Base-by-base conservation (phyloP, 2,329 filamentous ascomycete genomes). In the Diplodia mutila region DNA sequence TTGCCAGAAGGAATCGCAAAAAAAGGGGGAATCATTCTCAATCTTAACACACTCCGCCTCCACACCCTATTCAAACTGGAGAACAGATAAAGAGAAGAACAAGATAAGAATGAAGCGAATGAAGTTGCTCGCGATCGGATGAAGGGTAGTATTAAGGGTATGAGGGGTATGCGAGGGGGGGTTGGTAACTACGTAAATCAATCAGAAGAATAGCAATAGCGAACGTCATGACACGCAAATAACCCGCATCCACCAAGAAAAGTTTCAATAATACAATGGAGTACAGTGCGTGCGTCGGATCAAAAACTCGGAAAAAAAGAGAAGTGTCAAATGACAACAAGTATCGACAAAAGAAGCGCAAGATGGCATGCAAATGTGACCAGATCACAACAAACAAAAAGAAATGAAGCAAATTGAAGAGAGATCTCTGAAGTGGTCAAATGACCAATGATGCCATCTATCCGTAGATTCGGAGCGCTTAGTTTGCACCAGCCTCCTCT, bases 401-500 rank as follows among this genome's bases (percentile, higher is more conserved):
- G 52, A 66, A 65, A 65, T 34, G 27, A 65, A 65, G 39, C 51
- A 65, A 46, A 49, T 32, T 54, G 52, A 48, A 46, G 25, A 65
- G 18, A 52, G 48, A 66, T 51, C 46, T 37, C 34, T 29, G 42
- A 51, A 51, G 49, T n/a, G 64, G 64, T 51, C 64, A 57, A 65
- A 25, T 18, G 49, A 66, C 39, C 52, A 51, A 21, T 18, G 27
- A 39, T 39, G 39, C 64, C 51, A 53, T 48, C 27, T 48, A 51
- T 51, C 46, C 23, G 29, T 39, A n/a, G 9, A 29, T 51, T 46
- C 42, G 37, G 29, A 37, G 39, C 23, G 37, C 54, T 72, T 76
- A 79, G 81, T 86, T 85, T 25, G 84, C 85, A 69, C 84, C 83
- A 69, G 87, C 83, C 74, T 89, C 87, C 77, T 89, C 87, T 77